phyloP scores from a whole-genome alignment of 2,329 filamentous ascomycete genomes.

The Daldinia eschscholtzii region DNA sequence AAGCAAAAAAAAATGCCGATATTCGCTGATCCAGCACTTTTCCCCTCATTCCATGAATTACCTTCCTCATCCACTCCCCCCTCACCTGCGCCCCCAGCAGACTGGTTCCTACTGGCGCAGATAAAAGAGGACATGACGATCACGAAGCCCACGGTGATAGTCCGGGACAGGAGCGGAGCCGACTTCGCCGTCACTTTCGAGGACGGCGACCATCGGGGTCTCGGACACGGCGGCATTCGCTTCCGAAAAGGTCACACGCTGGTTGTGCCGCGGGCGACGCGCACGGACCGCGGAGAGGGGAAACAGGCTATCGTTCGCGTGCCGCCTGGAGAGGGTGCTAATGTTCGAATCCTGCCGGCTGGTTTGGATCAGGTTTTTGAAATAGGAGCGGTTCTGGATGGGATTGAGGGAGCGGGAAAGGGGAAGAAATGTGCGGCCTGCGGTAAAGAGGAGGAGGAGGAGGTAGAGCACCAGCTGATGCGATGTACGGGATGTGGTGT shows the following conservation, averaged over 20 bases:
- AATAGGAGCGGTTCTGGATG: constrained; percentile 41
- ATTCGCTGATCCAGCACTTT: constrained; percentile 33
- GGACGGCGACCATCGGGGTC: constrained; percentile 55
- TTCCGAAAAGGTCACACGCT: constrained; percentile 58
- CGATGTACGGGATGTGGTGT: constrained; percentile 60
- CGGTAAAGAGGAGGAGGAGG: constrained; percentile 33
- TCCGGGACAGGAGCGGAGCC: constrained; percentile 55
- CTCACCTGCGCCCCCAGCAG: not conserved
- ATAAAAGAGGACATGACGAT: constrained; percentile 58
- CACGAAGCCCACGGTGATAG: constrained; percentile 63
- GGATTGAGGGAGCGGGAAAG: constrained; percentile 18
- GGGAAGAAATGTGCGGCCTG: constrained; percentile 47
- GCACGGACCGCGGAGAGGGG: constrained; percentile 54
- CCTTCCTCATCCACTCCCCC: constrained; percentile 23
- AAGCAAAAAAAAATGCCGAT: constrained; percentile 27
- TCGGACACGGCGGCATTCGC: constrained; percentile 40
- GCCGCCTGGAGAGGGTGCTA: constrained; percentile 49
- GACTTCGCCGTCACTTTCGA: constrained; percentile 63
- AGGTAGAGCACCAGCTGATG: constrained; percentile 44
- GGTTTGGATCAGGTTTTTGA: constrained; percentile 46
- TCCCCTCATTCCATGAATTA: constrained; percentile 40
- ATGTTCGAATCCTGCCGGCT: constrained; percentile 51
- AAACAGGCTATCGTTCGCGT: constrained; percentile 58
- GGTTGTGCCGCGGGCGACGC: constrained; percentile 54
- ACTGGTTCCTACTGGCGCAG: constrained; percentile 53